Evolutionary conservation across 2,329 filamentous ascomycete genomes (phyloP).

Genomic region (Talaromyces sp.): DNA sequence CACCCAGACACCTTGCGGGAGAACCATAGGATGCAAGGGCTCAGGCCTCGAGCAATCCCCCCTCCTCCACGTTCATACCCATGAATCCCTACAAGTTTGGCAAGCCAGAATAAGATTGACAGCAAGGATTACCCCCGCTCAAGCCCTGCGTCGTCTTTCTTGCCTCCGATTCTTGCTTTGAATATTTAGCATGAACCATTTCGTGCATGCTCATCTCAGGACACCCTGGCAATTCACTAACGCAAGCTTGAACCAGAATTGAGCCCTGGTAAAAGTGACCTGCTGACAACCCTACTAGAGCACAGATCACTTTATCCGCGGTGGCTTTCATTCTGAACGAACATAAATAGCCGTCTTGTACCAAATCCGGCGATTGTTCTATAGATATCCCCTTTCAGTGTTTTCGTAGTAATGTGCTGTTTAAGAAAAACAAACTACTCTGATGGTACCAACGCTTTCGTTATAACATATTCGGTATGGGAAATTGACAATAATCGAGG

Average conservation of each 20-base stretch:
- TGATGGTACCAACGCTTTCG: no score
- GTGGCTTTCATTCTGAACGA: constrained; percentile 5
- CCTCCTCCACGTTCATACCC: constrained; percentile 2
- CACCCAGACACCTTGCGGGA: background rate
- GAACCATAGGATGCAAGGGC: background rate
- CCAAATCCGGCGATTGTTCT: constrained; percentile 11
- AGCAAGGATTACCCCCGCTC: constrained; percentile 11
- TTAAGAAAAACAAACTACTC: no score
- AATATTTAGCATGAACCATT: no score
- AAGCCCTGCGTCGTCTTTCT: background rate
- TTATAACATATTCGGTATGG: no score
- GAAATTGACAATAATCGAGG: constrained; percentile 1
- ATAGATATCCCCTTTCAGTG: constrained; percentile 19
- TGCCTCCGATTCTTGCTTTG: background rate
- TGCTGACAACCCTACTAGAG: background rate
- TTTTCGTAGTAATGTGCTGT: background rate
- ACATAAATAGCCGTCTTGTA: constrained; percentile 6
- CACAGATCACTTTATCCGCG: background rate
- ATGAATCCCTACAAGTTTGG: background rate
- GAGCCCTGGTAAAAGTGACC: background rate
- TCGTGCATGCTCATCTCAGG: background rate
- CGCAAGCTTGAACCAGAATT: background rate
- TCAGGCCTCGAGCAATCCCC: constrained; percentile 4
- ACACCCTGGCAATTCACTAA: background rate
- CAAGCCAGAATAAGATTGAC: constrained; percentile 12